Evolutionary conservation across 148 eudicot species (phyloP), one percentile per base, ranked within the genome.

Genomic region (Diospyros lotus): DNA sequence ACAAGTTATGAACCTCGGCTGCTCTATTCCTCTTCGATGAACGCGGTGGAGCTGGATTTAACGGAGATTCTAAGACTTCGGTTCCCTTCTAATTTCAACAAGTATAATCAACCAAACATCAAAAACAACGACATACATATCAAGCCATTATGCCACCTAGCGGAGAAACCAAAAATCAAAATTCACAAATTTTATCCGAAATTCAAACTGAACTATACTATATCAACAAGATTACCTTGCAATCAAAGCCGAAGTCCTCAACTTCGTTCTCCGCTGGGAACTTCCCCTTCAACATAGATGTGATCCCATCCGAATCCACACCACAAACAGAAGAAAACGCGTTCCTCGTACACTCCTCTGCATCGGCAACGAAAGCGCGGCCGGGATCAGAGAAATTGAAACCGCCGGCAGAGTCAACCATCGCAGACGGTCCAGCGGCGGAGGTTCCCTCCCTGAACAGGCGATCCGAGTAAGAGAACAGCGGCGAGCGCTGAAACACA

Each of bases 1-100:
- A 90, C 64, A 93, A 71, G 80, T 93, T 93, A 79, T 93, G 98
- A 79, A 90, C 87, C 74, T 93, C 98, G 0, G 98, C 96, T 39
- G 96, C 93, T 83, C 98, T 78, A 66, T 81, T 85, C 68, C 96
- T 84, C 86, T 91, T 93, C 6, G 89, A 83, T 0, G 93, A 87
- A 28, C 84, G 84, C 5, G 78, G 80, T 3, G 83, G 86, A n/a
- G 58, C 80, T 58, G 81, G 82, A 81, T 79, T 81, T 18, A 40
- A 62, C 0, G 74, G 84, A 42, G 56, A 51, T 62, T 87, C 88
- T 10, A 77, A 78, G 56, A 68, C 88, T 46, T 85, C 89, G 51
- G 82, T 71, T 8, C 75, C 92, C 91, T 86, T 63, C 77, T 71
- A 73, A 14, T 60, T 72, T 64, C 80, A 70, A 18, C 68, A 66